Percentiles rank a stretch among this genome's conserved stretches.
These are phyloP conservation scores for Phytophthora ohioensis DNA, from an alignment of 352 stramenopile species.

Conservation along the genomic window DNA sequence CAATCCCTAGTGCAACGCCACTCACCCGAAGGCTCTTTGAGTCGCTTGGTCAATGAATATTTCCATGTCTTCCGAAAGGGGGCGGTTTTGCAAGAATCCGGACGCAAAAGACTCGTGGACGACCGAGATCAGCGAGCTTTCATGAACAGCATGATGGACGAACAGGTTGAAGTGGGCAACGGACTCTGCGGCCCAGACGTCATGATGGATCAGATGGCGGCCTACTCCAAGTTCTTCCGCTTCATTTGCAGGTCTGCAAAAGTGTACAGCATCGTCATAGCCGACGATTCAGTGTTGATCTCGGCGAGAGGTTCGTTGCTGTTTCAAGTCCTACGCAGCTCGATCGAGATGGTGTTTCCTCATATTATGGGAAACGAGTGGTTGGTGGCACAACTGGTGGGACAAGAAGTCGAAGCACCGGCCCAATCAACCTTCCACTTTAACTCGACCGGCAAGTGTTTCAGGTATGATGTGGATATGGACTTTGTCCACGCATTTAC, in stretches of 20 bases:
- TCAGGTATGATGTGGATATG: constrained; percentile 29
- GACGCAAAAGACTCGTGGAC: constrained; percentile 11
- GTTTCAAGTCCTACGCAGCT: constrained; percentile 32
- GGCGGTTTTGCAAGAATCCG: background rate
- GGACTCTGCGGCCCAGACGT: constrained; percentile 41
- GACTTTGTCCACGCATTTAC: constrained; percentile 42
- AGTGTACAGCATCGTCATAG: constrained; percentile 1
- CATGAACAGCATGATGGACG: constrained; percentile 35
- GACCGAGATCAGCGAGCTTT: constrained; percentile 28
- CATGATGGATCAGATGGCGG: constrained; percentile 36
- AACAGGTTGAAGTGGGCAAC: constrained; percentile 35
- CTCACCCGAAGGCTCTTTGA: constrained; percentile 14
- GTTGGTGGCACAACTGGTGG: constrained; percentile 24
- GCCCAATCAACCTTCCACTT: constrained; percentile 24
- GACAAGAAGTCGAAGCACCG: constrained; percentile 2
- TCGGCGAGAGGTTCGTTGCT: constrained; percentile 3
- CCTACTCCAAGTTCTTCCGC: constrained; percentile 55
- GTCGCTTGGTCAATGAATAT: constrained; percentile 17
- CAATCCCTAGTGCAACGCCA: constrained; percentile 3
- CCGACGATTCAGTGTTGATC: constrained; percentile 28
- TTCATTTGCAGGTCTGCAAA: constrained; percentile 47
- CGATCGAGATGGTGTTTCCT: constrained; percentile 36
- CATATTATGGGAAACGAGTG: constrained; percentile 33
- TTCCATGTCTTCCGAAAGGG: constrained; percentile 32
- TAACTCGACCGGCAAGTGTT: constrained; percentile 21